These are phyloP conservation scores for Coemansia nantahalensis DNA, from an alignment of 192 early-diverging fungal genomes.

Conservation along the genomic window DNA sequence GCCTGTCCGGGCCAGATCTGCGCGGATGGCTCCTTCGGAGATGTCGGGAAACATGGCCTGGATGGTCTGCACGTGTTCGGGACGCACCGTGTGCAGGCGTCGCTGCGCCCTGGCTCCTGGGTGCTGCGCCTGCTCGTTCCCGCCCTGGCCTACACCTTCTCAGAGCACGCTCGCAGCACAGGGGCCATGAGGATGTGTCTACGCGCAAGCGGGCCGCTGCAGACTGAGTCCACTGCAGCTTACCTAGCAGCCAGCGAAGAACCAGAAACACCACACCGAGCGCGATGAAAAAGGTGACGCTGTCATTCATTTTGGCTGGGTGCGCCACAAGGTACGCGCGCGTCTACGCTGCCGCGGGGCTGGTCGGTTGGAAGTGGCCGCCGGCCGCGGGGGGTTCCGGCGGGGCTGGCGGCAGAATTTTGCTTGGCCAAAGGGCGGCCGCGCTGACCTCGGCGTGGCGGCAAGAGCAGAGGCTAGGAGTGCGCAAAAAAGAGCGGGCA, in stretches of 20 bases:
- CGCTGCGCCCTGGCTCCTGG: slow-evolving; percentile 16
- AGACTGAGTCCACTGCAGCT: background rate
- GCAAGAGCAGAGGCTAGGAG: too few species aligned
- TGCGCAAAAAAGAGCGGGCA: too few species aligned
- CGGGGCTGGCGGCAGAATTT: too few species aligned
- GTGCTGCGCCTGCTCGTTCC: slow-evolving; percentile 21
- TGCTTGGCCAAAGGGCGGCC: too few species aligned
- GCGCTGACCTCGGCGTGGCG: too few species aligned
- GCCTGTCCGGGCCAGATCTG: slow-evolving; percentile 77
- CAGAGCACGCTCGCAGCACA: background rate
- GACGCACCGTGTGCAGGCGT: slow-evolving; percentile 33
- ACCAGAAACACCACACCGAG: slow-evolving; percentile 46
- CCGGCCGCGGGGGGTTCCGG: too few species aligned
- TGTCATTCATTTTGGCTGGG: slow-evolving; percentile 43
- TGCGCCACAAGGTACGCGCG: too few species aligned
- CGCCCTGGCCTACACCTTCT: slow-evolving; percentile 41
- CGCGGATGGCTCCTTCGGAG: slow-evolving; percentile 68
- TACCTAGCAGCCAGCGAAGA: slow-evolving; percentile 47
- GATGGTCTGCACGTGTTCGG: slow-evolving; percentile 63
- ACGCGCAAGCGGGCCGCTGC: background rate
- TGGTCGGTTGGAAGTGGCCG: too few species aligned
- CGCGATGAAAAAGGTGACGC: slow-evolving; percentile 39
- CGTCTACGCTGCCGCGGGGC: too few species aligned
- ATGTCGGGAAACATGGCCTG: slow-evolving; percentile 82
- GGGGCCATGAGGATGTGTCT: too few species aligned